Base-by-base conservation (phyloP, 371 early-diverging fungal genomes). In the Mortierella sp. region DNA sequence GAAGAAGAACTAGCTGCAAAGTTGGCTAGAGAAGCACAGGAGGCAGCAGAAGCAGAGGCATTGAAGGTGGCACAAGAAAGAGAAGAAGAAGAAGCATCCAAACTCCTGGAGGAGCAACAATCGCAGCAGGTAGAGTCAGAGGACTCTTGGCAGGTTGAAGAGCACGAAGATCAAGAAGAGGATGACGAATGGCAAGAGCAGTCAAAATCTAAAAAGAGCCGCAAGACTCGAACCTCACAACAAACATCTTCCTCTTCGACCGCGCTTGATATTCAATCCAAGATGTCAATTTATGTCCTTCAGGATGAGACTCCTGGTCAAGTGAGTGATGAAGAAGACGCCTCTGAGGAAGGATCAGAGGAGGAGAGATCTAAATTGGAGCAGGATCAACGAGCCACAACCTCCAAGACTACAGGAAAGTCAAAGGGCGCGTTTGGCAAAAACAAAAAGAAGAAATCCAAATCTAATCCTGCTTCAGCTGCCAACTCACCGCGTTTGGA, bases 171-270 rank as follows among this genome's bases (percentile, higher is more conserved):
- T 41, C 64, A 77, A 50, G 77, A 68, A 1, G 79, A 74, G 24
- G 65, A 70, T 63, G 80, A 81, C 22, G 82, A 76, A 22, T 81
- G 82, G 82, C 82, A 81, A 43, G 76, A 81, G 36, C 82, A 81
- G 64, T 76, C 82, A 38, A 72, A 72, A 65, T 76, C 82, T n/a
- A 81, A 81, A 75, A 81, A 81, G 67, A 68, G 70, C 45, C 82
- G 82, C 60, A 81, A 81, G 76, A 76, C 69, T 4, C 82, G 82
- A 2, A 48, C 76, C 0, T 65, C 81, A 16, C 76, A 75, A 59
- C 71, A 66, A 24, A 10, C 67, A 4, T 67, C 80, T 0, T n/a
- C 45, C 3, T 62, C 45, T 2, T 62, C 72, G 6, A 53, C 61
- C 33, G 69, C 58, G 2, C 41, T 68, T 7, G 73, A 67, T 28